Conservation (phyloP, 768 basidiomycete species). For the Gelatoporia subvermispora region DNA sequence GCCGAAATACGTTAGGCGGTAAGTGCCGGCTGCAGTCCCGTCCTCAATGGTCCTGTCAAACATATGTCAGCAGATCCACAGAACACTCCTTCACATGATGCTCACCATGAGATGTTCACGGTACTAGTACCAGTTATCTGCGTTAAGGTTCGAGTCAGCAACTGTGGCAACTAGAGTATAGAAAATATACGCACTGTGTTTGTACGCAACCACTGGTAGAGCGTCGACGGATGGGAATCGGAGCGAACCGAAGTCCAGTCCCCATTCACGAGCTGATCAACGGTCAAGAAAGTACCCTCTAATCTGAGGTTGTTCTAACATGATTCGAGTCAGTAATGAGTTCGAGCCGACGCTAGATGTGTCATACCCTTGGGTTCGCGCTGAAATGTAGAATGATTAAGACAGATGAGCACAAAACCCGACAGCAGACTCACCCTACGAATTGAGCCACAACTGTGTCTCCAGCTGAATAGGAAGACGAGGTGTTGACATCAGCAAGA, state of each 20-base stretch:
- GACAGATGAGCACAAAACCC: neutral
- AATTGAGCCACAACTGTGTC: conserved; percentile 59
- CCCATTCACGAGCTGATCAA: conserved; percentile 47
- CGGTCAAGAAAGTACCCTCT: conserved; percentile 66
- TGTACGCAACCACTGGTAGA: conserved; percentile 58
- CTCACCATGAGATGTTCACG: conserved; percentile 64
- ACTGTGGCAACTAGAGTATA: neutral
- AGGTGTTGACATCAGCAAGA: conserved; percentile 45
- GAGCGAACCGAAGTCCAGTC: conserved; percentile 57
- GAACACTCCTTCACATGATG: neutral
- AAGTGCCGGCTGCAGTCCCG: conserved; percentile 61
- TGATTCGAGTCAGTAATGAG: neutral
- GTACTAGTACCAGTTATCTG: conserved; percentile 58
- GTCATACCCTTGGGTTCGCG: conserved; percentile 67
- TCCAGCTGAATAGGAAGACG: conserved; percentile 46
- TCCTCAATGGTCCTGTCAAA: conserved; percentile 57
- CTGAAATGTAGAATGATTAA: neutral
- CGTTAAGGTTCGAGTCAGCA: neutral
- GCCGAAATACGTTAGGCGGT: conserved; percentile 68
- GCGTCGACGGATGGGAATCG: conserved; percentile 78
- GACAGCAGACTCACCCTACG: conserved; percentile 39
- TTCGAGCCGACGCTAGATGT: neutral
- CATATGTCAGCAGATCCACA: conserved; percentile 1
- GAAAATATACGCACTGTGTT: conserved; percentile 37
- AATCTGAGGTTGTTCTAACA: conserved; percentile 70